Evolutionary conservation across 1,284 basidiomycete genomes (phyloP), one percentile per base, ranked within the genome.

Genomic region (Coriolopsis trogii): DNA sequence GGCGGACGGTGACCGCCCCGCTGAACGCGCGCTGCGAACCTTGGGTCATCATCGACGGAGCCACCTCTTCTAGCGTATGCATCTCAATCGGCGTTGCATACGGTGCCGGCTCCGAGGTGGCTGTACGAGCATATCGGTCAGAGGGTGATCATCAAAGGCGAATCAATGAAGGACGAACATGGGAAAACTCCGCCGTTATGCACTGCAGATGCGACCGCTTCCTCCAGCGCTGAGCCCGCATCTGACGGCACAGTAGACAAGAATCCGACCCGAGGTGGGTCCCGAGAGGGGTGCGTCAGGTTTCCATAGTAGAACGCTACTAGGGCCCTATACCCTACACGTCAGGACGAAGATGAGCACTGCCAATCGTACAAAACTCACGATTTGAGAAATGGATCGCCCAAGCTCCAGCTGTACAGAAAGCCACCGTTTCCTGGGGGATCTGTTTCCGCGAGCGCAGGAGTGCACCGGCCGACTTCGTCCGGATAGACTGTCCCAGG

Each of bases 231-330:
- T 3, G 70, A 66, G 12, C 55, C 67, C 2, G 82, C 81, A 60
- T 85, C 72, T 3, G 56, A 18, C 0, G 84, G 82, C 1, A 89
- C 82, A 0, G 84, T 87, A 7, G 87, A 88, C 38, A 84, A 65
- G 29, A 89, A 73, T 6, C 87, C 87, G 39, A 89, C 77, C 7
- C 80, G 78, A 1, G 87, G 82, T 3, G 78, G 78, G 60, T 89
- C 85, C 45, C 69, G 67, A 1, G 81, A 83, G 0, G 85, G 85
- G 50, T 80, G 75, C 0, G 78, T 79, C 39, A 87, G 61, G 59
- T 87, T 85, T 10, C 85, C 85, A 57, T 79, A 87, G 64, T 87
- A 78, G 63, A 81, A 87, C 16, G 82, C 67, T 6, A 67, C 64
- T 10, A 73, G 62, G 15, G 63, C 69, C 10, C 70, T 73, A 28